Evolutionary conservation across 495 filamentous ascomycete genomes (phyloP).

Genomic region (Aspergillus heteromorphus): DNA sequence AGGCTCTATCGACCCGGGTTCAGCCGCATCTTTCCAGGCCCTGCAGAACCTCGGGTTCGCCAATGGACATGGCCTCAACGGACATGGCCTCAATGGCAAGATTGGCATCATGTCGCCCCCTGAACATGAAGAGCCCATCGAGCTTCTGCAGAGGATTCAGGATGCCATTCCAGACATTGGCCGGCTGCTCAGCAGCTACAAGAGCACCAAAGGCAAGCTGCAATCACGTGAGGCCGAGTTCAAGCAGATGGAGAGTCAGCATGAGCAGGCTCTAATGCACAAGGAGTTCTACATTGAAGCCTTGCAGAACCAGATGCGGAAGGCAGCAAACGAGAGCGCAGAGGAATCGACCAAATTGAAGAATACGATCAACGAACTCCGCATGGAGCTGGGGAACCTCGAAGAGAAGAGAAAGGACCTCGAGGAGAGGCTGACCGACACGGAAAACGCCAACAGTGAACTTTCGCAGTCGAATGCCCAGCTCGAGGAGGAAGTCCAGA

Average conservation of each 20-base stretch:
- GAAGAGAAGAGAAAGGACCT: constrained; percentile 52
- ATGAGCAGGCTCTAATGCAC: constrained; percentile 43
- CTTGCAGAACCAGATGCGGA: constrained; percentile 48
- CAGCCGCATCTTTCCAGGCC: constrained; percentile 30
- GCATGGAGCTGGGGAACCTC: constrained; percentile 52
- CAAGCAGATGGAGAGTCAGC: constrained; percentile 41
- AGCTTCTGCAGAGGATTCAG: constrained; percentile 44
- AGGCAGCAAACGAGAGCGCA: constrained; percentile 45
- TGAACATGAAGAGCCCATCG: constrained; percentile 36
- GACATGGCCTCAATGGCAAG: constrained; percentile 15
- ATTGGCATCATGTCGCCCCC: constrained; percentile 26
- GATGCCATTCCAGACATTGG: constrained; percentile 47
- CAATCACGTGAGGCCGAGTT: constrained; percentile 41
- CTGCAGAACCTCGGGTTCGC: constrained; percentile 23
- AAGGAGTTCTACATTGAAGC: constrained; percentile 52
- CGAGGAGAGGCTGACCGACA: constrained; percentile 33
- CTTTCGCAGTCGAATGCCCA: constrained; percentile 30
- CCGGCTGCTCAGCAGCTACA: constrained; percentile 42
- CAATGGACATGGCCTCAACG: constrained; percentile 16
- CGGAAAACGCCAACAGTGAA: constrained; percentile 40
- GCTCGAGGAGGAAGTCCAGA: constrained; percentile 47
- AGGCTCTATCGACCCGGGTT: constrained; percentile 29
- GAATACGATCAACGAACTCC: constrained; percentile 45
- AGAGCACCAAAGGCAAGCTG: constrained; percentile 39
- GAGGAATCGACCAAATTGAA: constrained; percentile 44